Evolutionary conservation across 306 rosid genomes (phyloP).

Genomic region (Gleditsia sinensis): DNA sequence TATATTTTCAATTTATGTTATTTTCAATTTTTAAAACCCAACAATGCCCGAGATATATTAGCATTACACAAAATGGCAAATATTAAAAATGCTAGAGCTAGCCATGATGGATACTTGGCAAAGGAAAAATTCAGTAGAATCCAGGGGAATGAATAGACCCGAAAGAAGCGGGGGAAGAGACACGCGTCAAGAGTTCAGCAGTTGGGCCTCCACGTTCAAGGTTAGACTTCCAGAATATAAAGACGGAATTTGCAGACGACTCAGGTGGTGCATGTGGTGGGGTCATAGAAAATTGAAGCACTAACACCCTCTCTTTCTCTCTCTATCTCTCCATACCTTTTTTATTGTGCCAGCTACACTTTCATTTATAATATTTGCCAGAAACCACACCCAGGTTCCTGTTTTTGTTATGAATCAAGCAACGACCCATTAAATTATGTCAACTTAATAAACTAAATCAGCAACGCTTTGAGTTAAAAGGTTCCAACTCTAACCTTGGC

Average conservation of each 20-base stretch:
- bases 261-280: constrained; percentile 71
- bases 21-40: no score
- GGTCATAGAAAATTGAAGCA: constrained; percentile 65
- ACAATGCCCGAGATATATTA: no score
- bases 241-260: constrained; percentile 48
- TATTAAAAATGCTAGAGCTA: no score
- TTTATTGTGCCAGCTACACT: constrained; percentile 48
- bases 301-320: constrained; percentile 23
- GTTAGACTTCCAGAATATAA: constrained; percentile 37
- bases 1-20: no score
- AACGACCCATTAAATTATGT: constrained; percentile 31
- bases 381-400: constrained; percentile 32
- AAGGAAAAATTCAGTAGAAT: neutral
- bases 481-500: neutral
- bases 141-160: constrained; percentile 44
- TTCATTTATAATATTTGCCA: constrained; percentile 31
- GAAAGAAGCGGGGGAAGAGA: constrained; percentile 56
- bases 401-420: constrained; percentile 28
- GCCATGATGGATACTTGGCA: neutral
- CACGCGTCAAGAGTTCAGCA: constrained; percentile 49
- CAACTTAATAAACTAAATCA: neutral
- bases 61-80: no score
- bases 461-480: neutral
- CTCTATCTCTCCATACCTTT: constrained; percentile 1
- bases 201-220: constrained; percentile 48